Evolutionary conservation across 768 basidiomycete species (phyloP).

Genomic region (Trametes cinnabarina): DNA sequence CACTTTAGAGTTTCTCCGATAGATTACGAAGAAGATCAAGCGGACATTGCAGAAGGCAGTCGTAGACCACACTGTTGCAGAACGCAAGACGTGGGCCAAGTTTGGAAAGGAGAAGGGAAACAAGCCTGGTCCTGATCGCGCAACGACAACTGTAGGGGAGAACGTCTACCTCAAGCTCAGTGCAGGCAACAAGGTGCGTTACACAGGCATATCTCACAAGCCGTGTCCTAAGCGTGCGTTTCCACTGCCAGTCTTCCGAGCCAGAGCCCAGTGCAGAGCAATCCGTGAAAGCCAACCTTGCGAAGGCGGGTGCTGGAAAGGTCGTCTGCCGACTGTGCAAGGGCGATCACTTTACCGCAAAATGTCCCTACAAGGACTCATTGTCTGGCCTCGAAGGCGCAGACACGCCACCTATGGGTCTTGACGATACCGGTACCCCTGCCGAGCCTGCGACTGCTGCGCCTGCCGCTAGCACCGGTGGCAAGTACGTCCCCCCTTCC

Average conservation of each 20-base stretch:
- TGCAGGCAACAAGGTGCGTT: conserved; percentile 54
- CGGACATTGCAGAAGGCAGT: conserved; percentile 85
- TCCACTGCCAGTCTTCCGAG: conserved; percentile 67
- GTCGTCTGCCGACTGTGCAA: conserved; percentile 93
- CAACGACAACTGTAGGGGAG: conserved; percentile 91
- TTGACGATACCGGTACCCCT: conserved; percentile 36
- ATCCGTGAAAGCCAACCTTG: conserved; percentile 60
- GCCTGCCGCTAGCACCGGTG: conserved; percentile 44
- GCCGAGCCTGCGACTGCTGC: conserved; percentile 34
- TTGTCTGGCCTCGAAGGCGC: conserved; percentile 67
- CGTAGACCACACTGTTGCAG: conserved; percentile 93
- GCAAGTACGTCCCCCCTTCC: conserved; percentile 93
- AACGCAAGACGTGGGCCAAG: conserved; percentile 90
- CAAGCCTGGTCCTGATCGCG: conserved; percentile 83
- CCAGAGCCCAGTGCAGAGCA: conserved; percentile 65
- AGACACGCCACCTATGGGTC: conserved; percentile 40
- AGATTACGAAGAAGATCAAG: conserved; percentile 87
- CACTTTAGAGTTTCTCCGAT: neutral
- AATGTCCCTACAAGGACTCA: conserved; percentile 97
- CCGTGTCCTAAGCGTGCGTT: too few relatives aligned
- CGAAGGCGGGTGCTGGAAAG: conserved; percentile 78
- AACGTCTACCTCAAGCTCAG: conserved; percentile 61
- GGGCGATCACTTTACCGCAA: conserved; percentile 96
- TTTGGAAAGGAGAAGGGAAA: conserved; percentile 91
- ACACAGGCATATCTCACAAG: too few relatives aligned